Evolutionary conservation across 768 basidiomycete species (phyloP), one percentile per base, ranked within the genome.

Genomic region (Candolleomyces eurysporus): DNA sequence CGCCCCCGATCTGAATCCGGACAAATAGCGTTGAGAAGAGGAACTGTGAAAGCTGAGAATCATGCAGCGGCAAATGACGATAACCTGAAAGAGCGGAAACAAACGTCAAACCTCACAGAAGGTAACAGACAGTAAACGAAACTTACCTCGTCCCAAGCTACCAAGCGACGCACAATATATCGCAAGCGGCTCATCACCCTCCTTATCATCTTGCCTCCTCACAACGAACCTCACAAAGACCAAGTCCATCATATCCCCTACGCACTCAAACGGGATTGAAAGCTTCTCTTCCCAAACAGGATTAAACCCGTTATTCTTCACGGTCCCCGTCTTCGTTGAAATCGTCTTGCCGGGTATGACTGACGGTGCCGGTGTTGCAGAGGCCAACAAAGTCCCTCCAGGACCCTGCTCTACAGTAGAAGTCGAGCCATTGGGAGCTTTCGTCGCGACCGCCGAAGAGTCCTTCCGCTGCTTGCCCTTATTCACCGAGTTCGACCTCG

Each of bases 21-120:
- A 98, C 90, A 66, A 98, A 98, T 22, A 99, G 79, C 36, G 95
- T 96, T 48, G 96, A 94, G 75, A 96, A 98, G 46, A 98, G 78
- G 68, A 90, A 92, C 67, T 95, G 92, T 43, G 89, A 91, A 51
- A 94, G 85, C 72, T 96, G 89, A 0, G 83, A 76, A 71, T 99
- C 96, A 67, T 95, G 93, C 50, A 99, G 76, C 0, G 96, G 94
- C n/a, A 99, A 75, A 76, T 99, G 93, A 19, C 94, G 88, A 72
- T 89, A 98, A 4, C 96, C 96, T 71, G 26, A 26, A 26, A 26
- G 26, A 26, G 26, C 26, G 26, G 26, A 52, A n/a, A 36, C 36
- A 36, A 7, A 36, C 36, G 26, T 26, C 26, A 26, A n/a, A 9
- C 40, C 32, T 22, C 30, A 43, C 31, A 56, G 54, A 60, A 52